A percentile compares a stretch with the other conserved stretches of the same genome.
phyloP scores from a whole-genome alignment of 176 grass and related monocot species.

The Lolium perenne region DNA sequence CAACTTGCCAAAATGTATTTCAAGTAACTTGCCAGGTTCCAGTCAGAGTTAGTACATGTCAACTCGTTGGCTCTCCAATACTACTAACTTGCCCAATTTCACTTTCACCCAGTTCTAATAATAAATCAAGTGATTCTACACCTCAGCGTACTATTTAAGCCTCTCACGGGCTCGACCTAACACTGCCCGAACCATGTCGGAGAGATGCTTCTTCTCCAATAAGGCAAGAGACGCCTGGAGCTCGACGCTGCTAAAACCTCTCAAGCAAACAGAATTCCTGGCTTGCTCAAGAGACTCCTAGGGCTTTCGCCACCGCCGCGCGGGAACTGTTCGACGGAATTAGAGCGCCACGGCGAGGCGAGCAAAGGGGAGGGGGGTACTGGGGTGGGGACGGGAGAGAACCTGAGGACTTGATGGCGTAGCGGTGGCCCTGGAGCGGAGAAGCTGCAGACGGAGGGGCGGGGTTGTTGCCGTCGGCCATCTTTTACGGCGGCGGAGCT shows the following conservation, averaged over 20 bases:
- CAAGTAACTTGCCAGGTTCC: background rate
- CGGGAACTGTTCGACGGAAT: slow-evolving; percentile 34
- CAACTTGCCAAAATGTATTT: background rate
- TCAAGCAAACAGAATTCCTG: background rate
- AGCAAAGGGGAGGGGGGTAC: background rate
- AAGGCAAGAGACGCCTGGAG: background rate
- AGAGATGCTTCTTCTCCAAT: slow-evolving; percentile 25
- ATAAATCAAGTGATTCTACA: background rate
- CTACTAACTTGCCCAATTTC: background rate
- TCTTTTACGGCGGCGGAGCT: slow-evolving; percentile 45
- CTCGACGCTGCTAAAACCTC: background rate
- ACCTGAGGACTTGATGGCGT: slow-evolving; percentile 74
- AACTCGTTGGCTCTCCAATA: background rate
- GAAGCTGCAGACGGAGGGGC: slow-evolving; percentile 19
- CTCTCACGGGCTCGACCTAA: background rate
- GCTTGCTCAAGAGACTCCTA: background rate
- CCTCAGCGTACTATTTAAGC: background rate
- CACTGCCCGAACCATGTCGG: background rate
- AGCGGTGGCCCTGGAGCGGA: slow-evolving; percentile 53
- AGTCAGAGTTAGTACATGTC: background rate
- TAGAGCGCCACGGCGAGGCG: background rate
- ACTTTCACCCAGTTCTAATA: background rate
- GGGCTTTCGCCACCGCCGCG: slow-evolving; percentile 1
- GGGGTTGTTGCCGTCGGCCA: slow-evolving; percentile 61
- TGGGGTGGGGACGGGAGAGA: background rate